phyloP scores from a whole-genome alignment of 192 early-diverging fungal species.

The Mortierella antarctica region DNA sequence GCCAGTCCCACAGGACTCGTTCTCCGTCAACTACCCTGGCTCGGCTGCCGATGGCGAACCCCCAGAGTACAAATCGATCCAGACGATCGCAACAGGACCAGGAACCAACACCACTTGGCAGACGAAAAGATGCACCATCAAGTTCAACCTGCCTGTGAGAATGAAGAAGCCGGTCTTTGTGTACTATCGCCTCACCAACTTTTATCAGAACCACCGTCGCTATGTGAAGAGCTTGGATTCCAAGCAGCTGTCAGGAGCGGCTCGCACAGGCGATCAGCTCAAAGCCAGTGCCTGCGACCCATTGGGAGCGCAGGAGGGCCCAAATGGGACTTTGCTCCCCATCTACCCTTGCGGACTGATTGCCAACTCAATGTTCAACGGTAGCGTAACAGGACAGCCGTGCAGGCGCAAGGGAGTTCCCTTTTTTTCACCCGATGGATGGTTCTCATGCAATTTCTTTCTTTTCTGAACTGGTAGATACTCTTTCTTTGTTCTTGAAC shows the following conservation, averaged over 20 bases:
- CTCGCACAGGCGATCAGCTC: slow-evolving; percentile 52
- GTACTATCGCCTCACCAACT: slow-evolving; percentile 97
- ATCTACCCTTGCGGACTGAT: slow-evolving; percentile 98
- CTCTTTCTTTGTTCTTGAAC: slow-evolving; percentile 67
- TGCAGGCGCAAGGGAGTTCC: too few species aligned
- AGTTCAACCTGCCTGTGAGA: slow-evolving; percentile 72
- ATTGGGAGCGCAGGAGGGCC: slow-evolving; percentile 45
- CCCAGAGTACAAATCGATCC: slow-evolving; percentile 31
- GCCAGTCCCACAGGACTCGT: slow-evolving; percentile 8
- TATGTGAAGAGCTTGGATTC: slow-evolving; percentile 92
- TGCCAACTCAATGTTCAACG: slow-evolving; percentile 98
- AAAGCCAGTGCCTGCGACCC: slow-evolving; percentile 70
- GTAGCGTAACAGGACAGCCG: slow-evolving; percentile 48
- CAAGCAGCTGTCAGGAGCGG: slow-evolving; percentile 83
- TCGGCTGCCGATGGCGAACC: slow-evolving; percentile 10
- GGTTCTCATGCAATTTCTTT: not conserved
- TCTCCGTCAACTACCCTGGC: slow-evolving; percentile 30
- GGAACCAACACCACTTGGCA: slow-evolving; percentile 13
- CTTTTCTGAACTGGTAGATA: slow-evolving; percentile 58
- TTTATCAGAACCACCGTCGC: slow-evolving; percentile 98
- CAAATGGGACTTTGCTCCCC: slow-evolving; percentile 48
- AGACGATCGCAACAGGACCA: not conserved
- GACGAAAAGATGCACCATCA: slow-evolving; percentile 72
- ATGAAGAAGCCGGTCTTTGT: slow-evolving; percentile 87
- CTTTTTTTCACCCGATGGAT: too few species aligned